Evolutionary conservation across 106 monocot genomes (phyloP).

Genomic region (Dactylorhiza incarnata): DNA sequence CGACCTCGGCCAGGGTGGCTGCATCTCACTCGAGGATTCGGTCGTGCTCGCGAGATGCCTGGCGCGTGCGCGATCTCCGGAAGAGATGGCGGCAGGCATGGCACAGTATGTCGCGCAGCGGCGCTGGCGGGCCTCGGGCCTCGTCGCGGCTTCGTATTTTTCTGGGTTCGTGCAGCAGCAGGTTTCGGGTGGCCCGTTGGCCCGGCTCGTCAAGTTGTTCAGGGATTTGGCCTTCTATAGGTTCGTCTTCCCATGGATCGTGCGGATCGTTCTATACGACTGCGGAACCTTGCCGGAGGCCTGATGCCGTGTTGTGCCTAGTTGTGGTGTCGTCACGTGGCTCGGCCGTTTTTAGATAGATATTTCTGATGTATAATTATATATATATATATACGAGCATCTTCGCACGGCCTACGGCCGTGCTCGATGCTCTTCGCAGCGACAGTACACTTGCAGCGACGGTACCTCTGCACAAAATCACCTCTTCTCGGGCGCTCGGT

Average conservation of each 20-base stretch:
- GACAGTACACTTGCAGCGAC: too few relatives aligned
- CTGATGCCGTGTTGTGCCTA: too few relatives aligned
- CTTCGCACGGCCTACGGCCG: too few relatives aligned
- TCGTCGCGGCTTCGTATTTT: conserved; percentile 26
- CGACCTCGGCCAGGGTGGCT: conserved; percentile 33
- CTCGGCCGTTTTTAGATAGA: too few relatives aligned
- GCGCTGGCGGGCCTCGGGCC: conserved; percentile 20
- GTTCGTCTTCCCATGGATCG: conserved; percentile 16
- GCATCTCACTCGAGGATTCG: conserved; percentile 35
- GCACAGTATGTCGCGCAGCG: conserved; percentile 24
- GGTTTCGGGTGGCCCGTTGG: conserved; percentile 13
- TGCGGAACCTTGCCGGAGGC: conserved; percentile 20
- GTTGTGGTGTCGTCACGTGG: too few relatives aligned
- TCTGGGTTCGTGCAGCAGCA: conserved; percentile 32
- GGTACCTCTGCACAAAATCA: too few relatives aligned
- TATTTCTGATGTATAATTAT: too few relatives aligned
- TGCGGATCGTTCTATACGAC: conserved; percentile 11
- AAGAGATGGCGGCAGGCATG: not conserved
- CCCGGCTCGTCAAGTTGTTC: conserved; percentile 12
- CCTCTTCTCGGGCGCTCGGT: too few relatives aligned
- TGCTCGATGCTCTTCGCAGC: too few relatives aligned
- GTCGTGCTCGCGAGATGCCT: conserved; percentile 34
- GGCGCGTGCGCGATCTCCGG: not conserved
- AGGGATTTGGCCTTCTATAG: conserved; percentile 29
- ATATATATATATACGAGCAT: too few relatives aligned